These are phyloP conservation scores for Vanrija sp. DNA, from an alignment of 1,284 basidiomycete species.

Conservation along the genomic window DNA sequence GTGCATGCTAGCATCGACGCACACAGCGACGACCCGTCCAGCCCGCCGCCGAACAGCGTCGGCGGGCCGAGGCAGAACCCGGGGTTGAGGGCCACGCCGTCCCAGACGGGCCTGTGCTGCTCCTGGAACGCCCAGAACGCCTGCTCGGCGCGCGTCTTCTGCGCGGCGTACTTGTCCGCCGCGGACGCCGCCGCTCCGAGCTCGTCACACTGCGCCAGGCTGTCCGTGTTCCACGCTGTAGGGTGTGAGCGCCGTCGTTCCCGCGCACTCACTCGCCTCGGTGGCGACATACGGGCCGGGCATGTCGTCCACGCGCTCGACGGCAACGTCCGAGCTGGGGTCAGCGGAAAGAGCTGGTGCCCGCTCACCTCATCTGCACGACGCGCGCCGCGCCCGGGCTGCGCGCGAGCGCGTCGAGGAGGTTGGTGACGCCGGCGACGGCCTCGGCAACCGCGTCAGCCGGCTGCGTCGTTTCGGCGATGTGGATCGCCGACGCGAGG, in stretches of 20 bases:
- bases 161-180: constrained; percentile 8
- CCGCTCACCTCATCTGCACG: neutral
- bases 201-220: neutral
- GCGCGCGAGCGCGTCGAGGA: neutral
- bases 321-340: neutral
- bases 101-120: neutral
- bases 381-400: neutral
- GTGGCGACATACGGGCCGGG: neutral
- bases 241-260: no score
- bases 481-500: constrained; percentile 20
- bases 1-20: no score
- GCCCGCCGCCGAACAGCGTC: neutral
- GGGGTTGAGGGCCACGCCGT: constrained; percentile 12
- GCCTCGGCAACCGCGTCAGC: neutral
- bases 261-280: no score
- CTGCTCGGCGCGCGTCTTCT: constrained; percentile 30
- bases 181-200: constrained; percentile 2
- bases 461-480: neutral
- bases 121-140: constrained; percentile 25
- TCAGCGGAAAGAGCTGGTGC: neutral
- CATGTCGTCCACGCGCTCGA: neutral
- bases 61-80: constrained; percentile 2
- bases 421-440: neutral
- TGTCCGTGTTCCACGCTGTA: no score
- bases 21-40: neutral